Percentiles rank a stretch among this genome's conserved stretches.
phyloP scores from a whole-genome alignment of 2,329 filamentous ascomycete species.

The Meredithiella fracta region DNA sequence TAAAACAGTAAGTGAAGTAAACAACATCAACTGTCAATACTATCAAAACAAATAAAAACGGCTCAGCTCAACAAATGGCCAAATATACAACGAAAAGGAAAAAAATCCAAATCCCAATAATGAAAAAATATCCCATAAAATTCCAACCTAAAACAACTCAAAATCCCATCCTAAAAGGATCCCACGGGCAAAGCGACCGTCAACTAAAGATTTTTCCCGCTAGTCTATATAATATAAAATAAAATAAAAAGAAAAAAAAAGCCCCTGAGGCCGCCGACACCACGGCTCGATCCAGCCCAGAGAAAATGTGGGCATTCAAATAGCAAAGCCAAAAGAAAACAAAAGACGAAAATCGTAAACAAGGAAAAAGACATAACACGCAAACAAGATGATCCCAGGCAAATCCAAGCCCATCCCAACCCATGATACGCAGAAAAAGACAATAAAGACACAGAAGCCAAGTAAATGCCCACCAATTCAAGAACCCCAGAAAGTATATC shows the following conservation, averaged over 20 bases:
- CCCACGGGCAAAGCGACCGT: too few relatives aligned
- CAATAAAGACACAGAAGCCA: constrained; percentile 1
- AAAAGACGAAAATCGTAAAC: not conserved
- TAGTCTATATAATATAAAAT: not conserved
- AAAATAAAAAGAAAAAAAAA: constrained; percentile 3
- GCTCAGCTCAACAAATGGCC: not conserved
- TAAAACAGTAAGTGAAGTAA: not conserved
- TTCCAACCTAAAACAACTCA: not conserved
- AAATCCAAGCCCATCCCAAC: not conserved
- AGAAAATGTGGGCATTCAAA: not conserved
- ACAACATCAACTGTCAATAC: not conserved
- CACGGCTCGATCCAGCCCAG: too few relatives aligned
- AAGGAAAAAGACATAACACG: not conserved
- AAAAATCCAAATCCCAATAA: not conserved
- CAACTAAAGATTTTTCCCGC: too few relatives aligned
- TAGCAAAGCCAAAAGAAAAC: not conserved
- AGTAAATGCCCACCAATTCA: not conserved
- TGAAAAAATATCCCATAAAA: not conserved
- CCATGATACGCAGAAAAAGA: not conserved
- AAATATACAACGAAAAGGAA: not conserved
- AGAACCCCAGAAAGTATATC: not conserved
- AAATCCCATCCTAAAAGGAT: not conserved
- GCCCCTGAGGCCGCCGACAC: not conserved
- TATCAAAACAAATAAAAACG: not conserved
- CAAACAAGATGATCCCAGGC: not conserved